Conservation (phyloP, 768 basidiomycete genomes). For the Psilocybe azurescens region DNA sequence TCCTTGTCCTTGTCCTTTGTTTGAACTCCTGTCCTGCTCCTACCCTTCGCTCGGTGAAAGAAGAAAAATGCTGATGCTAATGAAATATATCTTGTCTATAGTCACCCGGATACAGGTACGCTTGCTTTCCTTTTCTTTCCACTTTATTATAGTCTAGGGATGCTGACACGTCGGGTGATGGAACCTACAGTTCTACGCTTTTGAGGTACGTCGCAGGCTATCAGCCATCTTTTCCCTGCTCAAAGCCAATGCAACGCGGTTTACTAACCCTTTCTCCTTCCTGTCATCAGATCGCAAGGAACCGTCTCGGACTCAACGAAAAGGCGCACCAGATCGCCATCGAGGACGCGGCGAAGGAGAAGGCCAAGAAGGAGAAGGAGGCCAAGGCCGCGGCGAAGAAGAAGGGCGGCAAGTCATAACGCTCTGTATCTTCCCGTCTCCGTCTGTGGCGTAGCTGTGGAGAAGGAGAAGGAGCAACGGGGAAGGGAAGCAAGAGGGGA, state of each 20-base stretch:
- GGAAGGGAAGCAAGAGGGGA: neutral
- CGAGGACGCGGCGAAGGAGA: constrained; percentile 68
- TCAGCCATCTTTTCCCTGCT: neutral
- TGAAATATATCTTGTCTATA: constrained; percentile 23
- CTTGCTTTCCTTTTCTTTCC: neutral
- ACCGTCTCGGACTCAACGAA: constrained; percentile 90
- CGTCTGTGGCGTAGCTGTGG: neutral
- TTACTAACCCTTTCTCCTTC: neutral
- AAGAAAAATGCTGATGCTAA: neutral
- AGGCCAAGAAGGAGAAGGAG: constrained; percentile 58
- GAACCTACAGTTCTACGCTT: constrained; percentile 78
- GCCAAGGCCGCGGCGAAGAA: constrained; percentile 33
- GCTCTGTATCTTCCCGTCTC: neutral
- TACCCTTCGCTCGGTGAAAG: no score
- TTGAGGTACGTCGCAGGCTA: constrained; percentile 62
- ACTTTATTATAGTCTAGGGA: no score
- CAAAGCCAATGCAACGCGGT: neutral
- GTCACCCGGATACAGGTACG: constrained; percentile 76
- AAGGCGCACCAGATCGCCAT: constrained; percentile 82
- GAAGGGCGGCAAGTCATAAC: constrained; percentile 28
- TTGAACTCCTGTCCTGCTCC: neutral
- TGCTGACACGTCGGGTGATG: no score
- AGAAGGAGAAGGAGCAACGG: neutral
- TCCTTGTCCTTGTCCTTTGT: neutral
- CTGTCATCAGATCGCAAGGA: constrained; percentile 80